Evolutionary conservation across 2,329 filamentous ascomycete species (phyloP), one percentile per base, ranked within the genome.

Genomic region (Aureobasidium sp.): DNA sequence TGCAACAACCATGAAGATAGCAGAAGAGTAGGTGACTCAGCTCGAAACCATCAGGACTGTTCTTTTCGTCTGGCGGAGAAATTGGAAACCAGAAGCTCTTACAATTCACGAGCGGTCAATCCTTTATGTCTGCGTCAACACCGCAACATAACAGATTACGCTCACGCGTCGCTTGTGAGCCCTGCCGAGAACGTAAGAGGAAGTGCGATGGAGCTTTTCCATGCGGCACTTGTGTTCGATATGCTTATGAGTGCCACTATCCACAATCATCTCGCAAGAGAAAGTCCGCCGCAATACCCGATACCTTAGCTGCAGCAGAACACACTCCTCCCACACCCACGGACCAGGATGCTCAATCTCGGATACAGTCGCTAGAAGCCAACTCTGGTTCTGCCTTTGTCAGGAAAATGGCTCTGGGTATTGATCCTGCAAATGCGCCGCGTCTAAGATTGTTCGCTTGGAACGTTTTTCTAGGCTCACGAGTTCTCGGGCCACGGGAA

Each of bases 361-460:
- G 60, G 20, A 62, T 76, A 47, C 73, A 73, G 5, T 80, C 80
- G 0, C 71, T 84, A 3, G 81, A 84, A 65, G 82, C 80, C 39
- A 84, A 85, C 64, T 84, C 82, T 0, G 82, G 81, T 0, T 79
- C 82, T 0, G 81, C 82, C 0, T 85, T 85, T 67, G 77, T 83
- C 9, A 73, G 81, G 60, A 75, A 78, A 26, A 71, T 85, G 39
- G 82, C 79, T 0, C 73, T 83, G 47, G 76, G 78, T 47, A 74
- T 84, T 23, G 82, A 85, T 67, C 79, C 81, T 0, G 77, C 77
- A 5, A 79, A 78, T 66, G 80, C 80, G 1, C 81, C 82, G 0
- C 75, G 79, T 51, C 72, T 84, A 61, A 79, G 82, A 65, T 76
- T 82, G 0, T 84, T 85, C 67, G 81, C 79, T 0, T 85, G 82